Evolutionary conservation across 176 grass and related monocot species (phyloP).

Genomic region (Carex parvula): DNA sequence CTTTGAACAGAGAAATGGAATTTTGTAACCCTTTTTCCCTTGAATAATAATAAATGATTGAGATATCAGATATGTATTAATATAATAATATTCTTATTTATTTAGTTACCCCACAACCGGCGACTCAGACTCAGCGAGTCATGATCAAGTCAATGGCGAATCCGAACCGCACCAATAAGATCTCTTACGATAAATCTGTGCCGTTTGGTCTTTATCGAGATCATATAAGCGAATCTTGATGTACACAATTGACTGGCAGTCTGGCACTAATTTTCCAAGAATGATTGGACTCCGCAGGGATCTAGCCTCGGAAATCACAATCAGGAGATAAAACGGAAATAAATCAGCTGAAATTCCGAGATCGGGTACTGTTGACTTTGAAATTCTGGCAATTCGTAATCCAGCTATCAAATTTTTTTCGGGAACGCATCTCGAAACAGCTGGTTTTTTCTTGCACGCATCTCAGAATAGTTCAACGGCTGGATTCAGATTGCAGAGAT

Average conservation of each 20-base stretch:
- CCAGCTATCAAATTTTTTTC: too few species aligned
- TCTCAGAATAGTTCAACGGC: too few species aligned
- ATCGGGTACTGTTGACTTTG: too few species aligned
- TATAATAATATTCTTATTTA: not conserved
- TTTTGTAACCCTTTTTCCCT: not conserved
- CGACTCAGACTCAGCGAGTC: not conserved
- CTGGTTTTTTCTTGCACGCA: too few species aligned
- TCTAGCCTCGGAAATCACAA: too few species aligned
- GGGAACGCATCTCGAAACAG: too few species aligned
- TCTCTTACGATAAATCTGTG: not conserved
- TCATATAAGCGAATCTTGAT: not conserved
- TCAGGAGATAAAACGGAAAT: too few species aligned
- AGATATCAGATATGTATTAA: not conserved
- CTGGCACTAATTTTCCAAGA: not conserved
- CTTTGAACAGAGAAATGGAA: slow-evolving; percentile 1
- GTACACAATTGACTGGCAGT: not conserved
- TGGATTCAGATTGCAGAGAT: too few species aligned
- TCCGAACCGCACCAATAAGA: not conserved
- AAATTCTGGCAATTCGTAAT: too few species aligned
- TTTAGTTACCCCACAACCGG: not conserved
- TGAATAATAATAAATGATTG: not conserved
- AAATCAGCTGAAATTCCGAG: too few species aligned
- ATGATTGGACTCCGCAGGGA: too few species aligned
- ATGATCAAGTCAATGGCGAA: not conserved
- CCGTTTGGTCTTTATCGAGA: not conserved